phyloP scores from a whole-genome alignment of 2,329 filamentous ascomycete genomes.

The Hansfordia pulvinata region DNA sequence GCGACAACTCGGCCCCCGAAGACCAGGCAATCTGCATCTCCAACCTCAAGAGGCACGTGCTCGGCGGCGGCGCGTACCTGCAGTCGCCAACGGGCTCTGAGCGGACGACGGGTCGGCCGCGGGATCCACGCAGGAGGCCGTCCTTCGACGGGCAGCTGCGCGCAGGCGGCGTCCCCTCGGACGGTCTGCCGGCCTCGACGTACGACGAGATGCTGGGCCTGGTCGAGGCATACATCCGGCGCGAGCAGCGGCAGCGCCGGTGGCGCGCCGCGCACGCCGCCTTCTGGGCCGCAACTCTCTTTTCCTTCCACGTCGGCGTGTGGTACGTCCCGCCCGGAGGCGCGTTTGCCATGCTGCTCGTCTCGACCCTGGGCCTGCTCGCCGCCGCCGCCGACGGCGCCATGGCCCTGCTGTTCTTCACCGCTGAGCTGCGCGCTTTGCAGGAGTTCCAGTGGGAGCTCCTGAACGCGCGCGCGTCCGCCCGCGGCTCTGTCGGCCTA shows the following conservation, averaged over 20 bases:
- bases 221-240: constrained; percentile 51
- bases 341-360: constrained; percentile 64
- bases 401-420: constrained; percentile 77
- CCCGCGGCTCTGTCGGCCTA: constrained; percentile 12
- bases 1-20: constrained; percentile 3
- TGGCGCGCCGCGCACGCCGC: constrained; percentile 66
- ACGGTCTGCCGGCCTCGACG: constrained; percentile 29
- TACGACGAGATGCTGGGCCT: constrained; percentile 65
- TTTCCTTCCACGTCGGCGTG: constrained; percentile 65
- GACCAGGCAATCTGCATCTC: constrained; percentile 11
- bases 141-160: constrained; percentile 20
- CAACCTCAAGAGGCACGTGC: constrained; percentile 1
- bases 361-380: constrained; percentile 65
- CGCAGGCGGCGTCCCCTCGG: constrained; percentile 6
- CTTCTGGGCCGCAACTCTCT: constrained; percentile 47
- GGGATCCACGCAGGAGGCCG: constrained; percentile 8
- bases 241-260: constrained; percentile 59
- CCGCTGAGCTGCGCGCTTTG: constrained; percentile 67
- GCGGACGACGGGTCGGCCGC: constrained; percentile 8
- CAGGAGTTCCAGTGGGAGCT: constrained; percentile 95
- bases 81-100: constrained; percentile 21
- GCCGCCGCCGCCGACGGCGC: constrained; percentile 73
- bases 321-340: constrained; percentile 76
- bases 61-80: constrained; percentile 24
- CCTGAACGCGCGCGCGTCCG: constrained; percentile 43